Base-by-base conservation (phyloP, 192 early-diverging fungal species). In the Dissophora ornata region DNA sequence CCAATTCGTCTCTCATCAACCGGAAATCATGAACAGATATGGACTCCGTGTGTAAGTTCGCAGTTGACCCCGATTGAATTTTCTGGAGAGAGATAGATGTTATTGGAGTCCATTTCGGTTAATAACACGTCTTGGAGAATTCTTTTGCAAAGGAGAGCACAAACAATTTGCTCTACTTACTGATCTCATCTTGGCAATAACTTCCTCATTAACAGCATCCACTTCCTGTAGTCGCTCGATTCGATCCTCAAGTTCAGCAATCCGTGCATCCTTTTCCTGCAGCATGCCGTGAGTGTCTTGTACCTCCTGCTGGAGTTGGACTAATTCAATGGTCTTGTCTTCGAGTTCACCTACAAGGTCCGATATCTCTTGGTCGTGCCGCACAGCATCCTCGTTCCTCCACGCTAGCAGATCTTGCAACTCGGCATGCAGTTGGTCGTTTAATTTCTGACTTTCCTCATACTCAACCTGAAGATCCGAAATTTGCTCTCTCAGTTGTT, bases 301-400 rank as follows among this genome's bases (percentile, higher is more conserved):
- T 10, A 71, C 34, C 11, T 82, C 79, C 8, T 83, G 71, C 44
- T 80, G 55, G 0, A 69, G 54, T 19, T 41, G 48, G 18, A 49
- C 46, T 33, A 86, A n/a, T 22, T 83, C 77, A 30, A 54, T 58
- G 10, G 51, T 57, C 52, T 86, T 86, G 26, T 84, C 79, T 25
- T 69, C 60, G 1, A 84, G 32, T 61, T 86, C 79, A 5, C 53
- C 56, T n/a, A 79, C 79, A 6, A 84, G 38, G 36, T 83, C 75
- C 2, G 67, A 69, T 7, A 79, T 69, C 49, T 80, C 77, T 24
- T 82, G 71, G 18, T 75, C 56, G 18, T 66, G 71, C 7, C 63
- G 54, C 16, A 25, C 57, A 1, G 56, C 61, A 9, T 75, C 71
- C 10, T 75, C 71, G 25, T 63, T 42, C 15, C 71, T 57, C 44